Conservation (phyloP, 2,329 filamentous ascomycete species). For the Alternaria infectoria region DNA sequence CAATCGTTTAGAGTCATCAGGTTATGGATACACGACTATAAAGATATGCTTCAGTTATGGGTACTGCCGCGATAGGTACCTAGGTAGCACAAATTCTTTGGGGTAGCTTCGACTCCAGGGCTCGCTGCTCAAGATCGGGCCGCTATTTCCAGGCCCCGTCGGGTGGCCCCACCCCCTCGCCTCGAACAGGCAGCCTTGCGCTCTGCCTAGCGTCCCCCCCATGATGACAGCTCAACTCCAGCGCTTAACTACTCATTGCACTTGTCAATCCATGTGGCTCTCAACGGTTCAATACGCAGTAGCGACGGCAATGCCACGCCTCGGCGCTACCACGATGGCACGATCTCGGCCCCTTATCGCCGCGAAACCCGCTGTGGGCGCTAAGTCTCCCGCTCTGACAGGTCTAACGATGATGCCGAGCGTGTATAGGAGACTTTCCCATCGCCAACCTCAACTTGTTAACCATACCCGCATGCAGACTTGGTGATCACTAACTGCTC, state of each 20-base stretch:
- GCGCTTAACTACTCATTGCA: background rate
- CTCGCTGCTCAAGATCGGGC: background rate
- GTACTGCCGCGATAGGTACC: too few species aligned
- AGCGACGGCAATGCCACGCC: background rate
- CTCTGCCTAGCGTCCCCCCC: background rate
- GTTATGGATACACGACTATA: too few species aligned
- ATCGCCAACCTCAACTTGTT: too few species aligned
- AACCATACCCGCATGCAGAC: background rate
- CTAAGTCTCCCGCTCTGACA: background rate
- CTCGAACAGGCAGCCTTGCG: background rate
- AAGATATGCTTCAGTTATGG: too few species aligned
- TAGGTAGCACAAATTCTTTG: too few species aligned
- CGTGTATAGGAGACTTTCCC: background rate
- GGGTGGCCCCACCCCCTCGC: too few species aligned
- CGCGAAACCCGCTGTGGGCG: background rate
- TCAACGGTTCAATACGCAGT: background rate
- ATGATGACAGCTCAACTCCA: background rate
- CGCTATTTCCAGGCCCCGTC: too few species aligned
- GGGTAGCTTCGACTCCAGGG: background rate
- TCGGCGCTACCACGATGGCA: background rate
- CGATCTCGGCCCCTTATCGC: background rate
- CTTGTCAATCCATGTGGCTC: background rate
- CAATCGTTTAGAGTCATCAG: too few species aligned
- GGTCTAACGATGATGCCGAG: background rate
- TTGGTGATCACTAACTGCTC: background rate